These are phyloP conservation scores for Kurtzmaniella quercitrusa DNA, from an alignment of 1,139 yeast species.

Conservation along the genomic window DNA sequence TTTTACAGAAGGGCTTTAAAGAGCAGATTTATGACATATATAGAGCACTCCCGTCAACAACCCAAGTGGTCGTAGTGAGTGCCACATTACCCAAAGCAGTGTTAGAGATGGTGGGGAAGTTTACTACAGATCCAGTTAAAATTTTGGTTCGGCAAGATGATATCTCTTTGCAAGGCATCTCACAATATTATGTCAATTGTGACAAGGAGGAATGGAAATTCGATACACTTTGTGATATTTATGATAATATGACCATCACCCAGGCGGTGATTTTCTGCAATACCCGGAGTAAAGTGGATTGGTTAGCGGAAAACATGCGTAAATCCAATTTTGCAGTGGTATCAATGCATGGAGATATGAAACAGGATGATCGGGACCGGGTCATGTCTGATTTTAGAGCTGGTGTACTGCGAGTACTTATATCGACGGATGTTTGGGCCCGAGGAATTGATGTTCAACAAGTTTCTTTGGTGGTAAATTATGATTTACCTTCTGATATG, in stretches of 20 bases:
- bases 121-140: slow-evolving; percentile 87
- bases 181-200: slow-evolving; percentile 80
- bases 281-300: slow-evolving; percentile 86
- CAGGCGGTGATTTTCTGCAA: slow-evolving; percentile 97
- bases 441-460: slow-evolving; percentile 97
- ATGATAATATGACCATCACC: slow-evolving; percentile 90
- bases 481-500: slow-evolving; percentile 79
- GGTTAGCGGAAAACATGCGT: slow-evolving; percentile 76
- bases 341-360: slow-evolving; percentile 97
- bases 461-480: slow-evolving; percentile 90
- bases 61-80: slow-evolving; percentile 91
- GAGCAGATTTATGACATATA: slow-evolving; percentile 90
- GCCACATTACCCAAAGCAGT: slow-evolving; percentile 90
- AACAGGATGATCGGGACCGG: slow-evolving; percentile 84
- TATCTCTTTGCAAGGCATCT: slow-evolving; percentile 82
- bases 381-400: slow-evolving; percentile 85
- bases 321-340: slow-evolving; percentile 84
- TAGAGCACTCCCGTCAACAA: slow-evolving; percentile 69
- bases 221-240: slow-evolving; percentile 87
- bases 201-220: slow-evolving; percentile 95
- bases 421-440: slow-evolving; percentile 97
- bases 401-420: slow-evolving; percentile 77
- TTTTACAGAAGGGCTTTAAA: slow-evolving; percentile 85
- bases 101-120: slow-evolving; percentile 77
- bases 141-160: slow-evolving; percentile 90